Evolutionary conservation across 306 rosid species (phyloP), one percentile per base, ranked within the genome.

Genomic region (Carpinus viminea): DNA sequence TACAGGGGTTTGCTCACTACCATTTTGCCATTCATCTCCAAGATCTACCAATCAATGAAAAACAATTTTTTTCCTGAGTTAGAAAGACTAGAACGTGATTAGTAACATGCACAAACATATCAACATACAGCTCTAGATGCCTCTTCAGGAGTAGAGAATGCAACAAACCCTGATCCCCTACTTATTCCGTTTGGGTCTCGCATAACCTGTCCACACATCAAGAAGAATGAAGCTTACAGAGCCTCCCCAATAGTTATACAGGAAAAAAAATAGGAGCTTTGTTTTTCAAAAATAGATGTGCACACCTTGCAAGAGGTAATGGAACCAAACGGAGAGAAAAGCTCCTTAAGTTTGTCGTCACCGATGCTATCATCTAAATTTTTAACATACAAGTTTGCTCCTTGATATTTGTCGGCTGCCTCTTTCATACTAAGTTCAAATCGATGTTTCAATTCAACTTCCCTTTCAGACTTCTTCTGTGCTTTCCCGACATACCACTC

Each of bases 401-500:
- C 98, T 80, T 91, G 98, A 85, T 87, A 93, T 83, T 93, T 93
- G 85, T 93, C 97, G 70, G 97, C 91, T 2, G 98, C 93, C 80
- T 91, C 98, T 91, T 93, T 93, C 92, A 93, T 86, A 66, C 87
- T 91, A 87, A 87, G 94, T 69, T 93, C 98, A 90, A 93, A 93
- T 52, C 86, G 82, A n/a, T 3, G 76, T 78, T 90, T 93, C 81
- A 93, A 70, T 80, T 93, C 98, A 76, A 47, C 72, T 86, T 93
- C 98, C 85, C 98, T 91, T 80, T 93, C 97, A 79, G 98, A 89
- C 85, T 93, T 93, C 91, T 91, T 93, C 75, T 93, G 98, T 76
- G 98, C 98, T 85, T 93, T 93, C 65, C 97, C 98, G 64, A 93
- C 98, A 71, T 85, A 93, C 98, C 91, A 93, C 74, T 93, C 98